A percentile compares a stretch with the other conserved stretches of the same genome.
phyloP scores from a whole-genome alignment of 164 flowering plant species.

The Annona cherimola region DNA sequence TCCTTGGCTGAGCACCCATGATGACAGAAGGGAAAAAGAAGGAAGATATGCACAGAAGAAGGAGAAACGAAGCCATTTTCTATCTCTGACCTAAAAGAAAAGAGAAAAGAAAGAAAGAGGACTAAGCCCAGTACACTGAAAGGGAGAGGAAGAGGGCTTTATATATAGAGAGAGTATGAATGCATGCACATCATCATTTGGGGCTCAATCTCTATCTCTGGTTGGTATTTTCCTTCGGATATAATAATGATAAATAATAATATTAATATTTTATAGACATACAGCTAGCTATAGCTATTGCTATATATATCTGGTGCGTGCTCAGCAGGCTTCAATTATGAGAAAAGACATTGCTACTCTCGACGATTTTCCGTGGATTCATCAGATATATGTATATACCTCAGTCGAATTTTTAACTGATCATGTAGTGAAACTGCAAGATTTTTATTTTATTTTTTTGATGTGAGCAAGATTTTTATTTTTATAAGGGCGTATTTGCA shows the following conservation, averaged over 20 bases:
- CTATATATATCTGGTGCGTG: too few species aligned
- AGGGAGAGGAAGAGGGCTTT: neutral
- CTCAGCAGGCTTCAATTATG: too few species aligned
- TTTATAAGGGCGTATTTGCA: too few species aligned
- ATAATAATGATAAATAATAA: neutral
- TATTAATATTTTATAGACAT: neutral
- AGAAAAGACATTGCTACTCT: neutral
- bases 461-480: too few species aligned
- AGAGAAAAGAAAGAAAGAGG: neutral
- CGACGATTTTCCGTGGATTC: neutral
- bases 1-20: slow-evolving; percentile 36
- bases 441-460: too few species aligned
- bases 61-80: slow-evolving; percentile 33
- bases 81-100: slow-evolving; percentile 2
- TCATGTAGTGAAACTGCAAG: too few species aligned
- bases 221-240: slow-evolving; percentile 2
- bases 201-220: slow-evolving; percentile 3
- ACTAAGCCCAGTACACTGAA: neutral
- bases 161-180: slow-evolving; percentile 4
- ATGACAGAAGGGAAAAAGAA: slow-evolving; percentile 25
- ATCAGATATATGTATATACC: neutral
- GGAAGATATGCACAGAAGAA: slow-evolving; percentile 18
- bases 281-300: too few species aligned
- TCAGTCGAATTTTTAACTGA: neutral
- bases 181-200: neutral